phyloP scores from a whole-genome alignment of 805 yeast species.

The Jamesozyma piceae region DNA sequence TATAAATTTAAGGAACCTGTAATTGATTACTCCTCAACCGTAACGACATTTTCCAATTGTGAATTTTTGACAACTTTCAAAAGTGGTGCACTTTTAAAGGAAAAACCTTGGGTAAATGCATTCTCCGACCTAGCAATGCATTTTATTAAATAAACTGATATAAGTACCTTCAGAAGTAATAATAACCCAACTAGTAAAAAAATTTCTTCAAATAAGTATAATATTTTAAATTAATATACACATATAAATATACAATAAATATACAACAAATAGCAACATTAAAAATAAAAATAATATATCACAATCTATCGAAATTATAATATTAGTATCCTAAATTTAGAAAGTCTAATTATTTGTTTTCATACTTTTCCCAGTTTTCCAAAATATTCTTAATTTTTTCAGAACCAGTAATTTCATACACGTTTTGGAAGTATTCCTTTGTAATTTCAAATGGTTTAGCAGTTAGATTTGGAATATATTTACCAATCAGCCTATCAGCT shows the following conservation, averaged over 20 bases:
- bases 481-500: slow-evolving; percentile 85
- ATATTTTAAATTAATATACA: not conserved
- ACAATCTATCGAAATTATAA: not conserved
- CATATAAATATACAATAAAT: not conserved
- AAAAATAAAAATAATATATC: not conserved
- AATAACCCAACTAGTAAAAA: not conserved
- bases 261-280: not conserved
- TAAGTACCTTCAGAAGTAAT: not conserved
- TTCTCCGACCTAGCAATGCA: slow-evolving; percentile 47
- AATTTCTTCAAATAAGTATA: not conserved
- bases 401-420: slow-evolving; percentile 81
- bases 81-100: slow-evolving; percentile 14
- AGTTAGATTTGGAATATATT: slow-evolving; percentile 97
- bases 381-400: slow-evolving; percentile 82
- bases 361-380: slow-evolving; percentile 91
- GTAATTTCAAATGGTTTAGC: slow-evolving; percentile 95
- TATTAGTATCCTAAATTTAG: not conserved
- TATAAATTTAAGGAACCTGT: slow-evolving; percentile 9
- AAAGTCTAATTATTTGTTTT: slow-evolving; percentile 13
- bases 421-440: slow-evolving; percentile 95
- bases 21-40: slow-evolving; percentile 17
- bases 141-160: slow-evolving; percentile 10
- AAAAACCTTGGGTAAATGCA: slow-evolving; percentile 39
- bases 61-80: slow-evolving; percentile 18
- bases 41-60: slow-evolving; percentile 16